Base-by-base conservation (phyloP, 176 grass and related monocot genomes). In the Alopecurus myosuroides region DNA sequence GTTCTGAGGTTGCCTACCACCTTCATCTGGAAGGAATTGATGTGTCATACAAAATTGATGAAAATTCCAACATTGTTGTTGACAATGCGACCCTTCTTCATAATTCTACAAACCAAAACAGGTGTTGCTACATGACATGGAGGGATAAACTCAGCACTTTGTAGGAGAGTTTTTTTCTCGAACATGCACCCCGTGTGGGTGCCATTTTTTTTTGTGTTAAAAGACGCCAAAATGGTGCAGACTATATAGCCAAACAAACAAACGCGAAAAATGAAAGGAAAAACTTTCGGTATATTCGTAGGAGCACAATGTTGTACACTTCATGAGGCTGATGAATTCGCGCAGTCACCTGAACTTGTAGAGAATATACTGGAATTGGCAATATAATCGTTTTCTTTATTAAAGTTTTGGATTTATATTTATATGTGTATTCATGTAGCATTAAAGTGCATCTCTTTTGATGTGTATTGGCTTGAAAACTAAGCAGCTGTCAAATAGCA, bases 11-110 rank as follows among this genome's bases (percentile, higher is more conserved):
- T 25, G 42, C 84, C 29, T 95, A 95, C 74, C 95, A 95, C 80
- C 91, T 95, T 18, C 79, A 95, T 71, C 85, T 98, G 1, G 93
- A 98, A 88, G 91, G 91, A 11, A 90, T 98, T 73, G 91, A 98
- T 62, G 89, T 98, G 19, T 93, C 95, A 4, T 98, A 98, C 67
- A 94, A 77, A 77, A 90, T 98, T 30, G 76, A 88, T 63, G 57
- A 86, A 36, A 69, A 51, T 20, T 86, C 85, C 17, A 93, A 90
- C 78, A 87, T 98, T 6, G 6, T 93, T 44, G 76, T 93, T 4
- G 89, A 95, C 72, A 91, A 83, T 50, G 95, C 87, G 1, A 13
- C 41, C 6, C 77, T 92, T 67, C 74, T 85, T 37, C 37, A 74
- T 3, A 79, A 57, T 48, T 40, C 33, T 57, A n/a, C 23, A 37